phyloP scores from a whole-genome alignment of 495 filamentous ascomycete genomes.

The Baudoinia panamericana region DNA sequence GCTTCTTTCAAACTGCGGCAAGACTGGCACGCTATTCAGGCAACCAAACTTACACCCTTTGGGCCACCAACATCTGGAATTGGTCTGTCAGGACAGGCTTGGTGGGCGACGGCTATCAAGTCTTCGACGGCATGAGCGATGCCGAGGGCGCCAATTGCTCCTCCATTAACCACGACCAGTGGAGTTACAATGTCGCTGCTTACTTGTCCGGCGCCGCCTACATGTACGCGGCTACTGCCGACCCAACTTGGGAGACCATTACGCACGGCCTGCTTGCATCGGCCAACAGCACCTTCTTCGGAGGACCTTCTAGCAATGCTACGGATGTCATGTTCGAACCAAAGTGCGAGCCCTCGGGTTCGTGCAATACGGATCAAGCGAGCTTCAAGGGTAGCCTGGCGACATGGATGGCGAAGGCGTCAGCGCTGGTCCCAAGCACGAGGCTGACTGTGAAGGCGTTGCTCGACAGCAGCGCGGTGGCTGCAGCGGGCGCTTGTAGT shows the following conservation, averaged over 20 bases:
- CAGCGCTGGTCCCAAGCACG: constrained; percentile 30
- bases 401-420: constrained; percentile 32
- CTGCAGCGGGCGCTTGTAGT: constrained; percentile 28
- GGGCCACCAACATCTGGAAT: constrained; percentile 61
- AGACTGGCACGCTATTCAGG: constrained; percentile 62
- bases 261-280: constrained; percentile 21
- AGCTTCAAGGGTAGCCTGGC: constrained; percentile 35
- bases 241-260: constrained; percentile 21
- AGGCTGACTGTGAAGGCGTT: constrained; percentile 22
- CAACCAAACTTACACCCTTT: constrained; percentile 65
- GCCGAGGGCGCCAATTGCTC: constrained; percentile 20
- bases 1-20: constrained; percentile 68
- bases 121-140: constrained; percentile 2
- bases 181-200: constrained; percentile 52
- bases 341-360: constrained; percentile 27
- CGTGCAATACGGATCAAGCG: constrained; percentile 31
- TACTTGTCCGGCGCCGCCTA: constrained; percentile 51
- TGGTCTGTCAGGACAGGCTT: constrained; percentile 54
- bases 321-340: constrained; percentile 33
- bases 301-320: constrained; percentile 27
- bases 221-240: constrained; percentile 41
- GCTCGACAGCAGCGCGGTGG: constrained; percentile 27
- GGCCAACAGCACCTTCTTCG: constrained; percentile 23
- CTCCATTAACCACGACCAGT: constrained; percentile 35
- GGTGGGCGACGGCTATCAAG: constrained; percentile 36